Conservation (phyloP, 805 yeast species). For the Suhomyces pyralidae region DNA sequence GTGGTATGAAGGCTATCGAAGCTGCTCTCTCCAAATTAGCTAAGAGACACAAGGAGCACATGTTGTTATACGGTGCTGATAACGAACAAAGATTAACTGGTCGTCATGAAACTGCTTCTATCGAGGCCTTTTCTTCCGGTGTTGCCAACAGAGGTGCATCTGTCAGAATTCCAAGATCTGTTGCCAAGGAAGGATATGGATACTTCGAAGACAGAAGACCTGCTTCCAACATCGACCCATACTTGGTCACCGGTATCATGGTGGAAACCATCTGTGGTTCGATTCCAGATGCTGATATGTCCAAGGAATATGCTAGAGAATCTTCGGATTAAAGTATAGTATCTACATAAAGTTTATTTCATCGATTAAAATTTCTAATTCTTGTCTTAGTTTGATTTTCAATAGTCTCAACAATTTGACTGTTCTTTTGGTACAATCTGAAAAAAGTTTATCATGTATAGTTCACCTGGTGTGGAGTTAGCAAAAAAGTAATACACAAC, state of each 20-base stretch:
- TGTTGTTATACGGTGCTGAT: conserved; percentile 91
- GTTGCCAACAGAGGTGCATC: conserved; percentile 99
- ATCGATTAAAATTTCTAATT: conserved; percentile 1
- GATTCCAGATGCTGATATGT: conserved; percentile 92
- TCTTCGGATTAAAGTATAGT: conserved; percentile 22
- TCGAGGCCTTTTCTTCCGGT: conserved; percentile 89
- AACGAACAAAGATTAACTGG: conserved; percentile 96
- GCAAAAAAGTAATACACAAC: not conserved
- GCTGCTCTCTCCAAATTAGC: conserved; percentile 90
- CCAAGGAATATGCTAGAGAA: conserved; percentile 84
- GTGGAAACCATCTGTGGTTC: conserved; percentile 95
- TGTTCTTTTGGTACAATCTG: not conserved
- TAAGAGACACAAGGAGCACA: conserved; percentile 95
- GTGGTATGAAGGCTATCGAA: conserved; percentile 95
- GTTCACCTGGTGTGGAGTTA: conserved; percentile 2
- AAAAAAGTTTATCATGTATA: not conserved
- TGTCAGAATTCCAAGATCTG: conserved; percentile 97
- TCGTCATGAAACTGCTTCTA: conserved; percentile 96
- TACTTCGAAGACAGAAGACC: conserved; percentile 99
- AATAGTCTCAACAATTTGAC: not conserved
- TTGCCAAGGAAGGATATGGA: conserved; percentile 96
- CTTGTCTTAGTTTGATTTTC: conserved; percentile 1
- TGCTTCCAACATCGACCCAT: conserved; percentile 98
- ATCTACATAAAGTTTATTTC: not conserved
- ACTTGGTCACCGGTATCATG: conserved; percentile 97